Evolutionary conservation across 75 land plant genomes (phyloP).

Genomic region (Isoetes taiwanensis): DNA sequence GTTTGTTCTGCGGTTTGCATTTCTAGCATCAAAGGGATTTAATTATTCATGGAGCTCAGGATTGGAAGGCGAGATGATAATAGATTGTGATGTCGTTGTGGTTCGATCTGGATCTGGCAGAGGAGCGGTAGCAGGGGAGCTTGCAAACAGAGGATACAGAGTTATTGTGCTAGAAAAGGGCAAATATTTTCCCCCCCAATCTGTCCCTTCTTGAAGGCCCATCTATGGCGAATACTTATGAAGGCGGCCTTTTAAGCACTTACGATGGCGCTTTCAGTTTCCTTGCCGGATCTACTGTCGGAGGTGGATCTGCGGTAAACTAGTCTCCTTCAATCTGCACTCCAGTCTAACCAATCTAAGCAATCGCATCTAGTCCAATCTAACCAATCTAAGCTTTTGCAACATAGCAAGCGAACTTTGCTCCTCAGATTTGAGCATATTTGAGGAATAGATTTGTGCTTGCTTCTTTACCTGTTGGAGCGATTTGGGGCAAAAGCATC

Average conservation of each 20-base stretch:
- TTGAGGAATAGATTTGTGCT: too few species aligned
- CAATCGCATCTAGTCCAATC: too few species aligned
- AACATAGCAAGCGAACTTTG: too few species aligned
- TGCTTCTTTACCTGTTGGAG: too few species aligned
- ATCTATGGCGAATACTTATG: not conserved
- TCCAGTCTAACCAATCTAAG: too few species aligned
- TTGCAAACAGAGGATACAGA: not conserved
- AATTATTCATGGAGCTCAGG: too few species aligned
- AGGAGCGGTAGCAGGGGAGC: not conserved
- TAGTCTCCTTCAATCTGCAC: not conserved
- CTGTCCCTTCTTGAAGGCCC: not conserved
- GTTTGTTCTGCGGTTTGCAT: too few species aligned
- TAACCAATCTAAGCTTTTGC: too few species aligned
- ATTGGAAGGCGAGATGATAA: too few species aligned
- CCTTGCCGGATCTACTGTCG: not conserved
- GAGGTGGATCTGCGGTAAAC: constrained; percentile 3
- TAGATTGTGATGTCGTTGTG: constrained; percentile 1
- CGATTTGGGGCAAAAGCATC: too few species aligned
- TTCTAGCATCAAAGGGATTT: too few species aligned
- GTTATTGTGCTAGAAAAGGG: constrained; percentile 3
- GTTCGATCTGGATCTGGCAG: not conserved
- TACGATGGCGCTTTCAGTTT: not conserved
- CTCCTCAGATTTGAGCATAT: too few species aligned
- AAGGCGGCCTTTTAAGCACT: not conserved
- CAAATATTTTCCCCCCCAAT: not conserved